These are phyloP conservation scores for Dianthus caryophyllus DNA, from an alignment of 148 eudicot species.

Conservation along the genomic window DNA sequence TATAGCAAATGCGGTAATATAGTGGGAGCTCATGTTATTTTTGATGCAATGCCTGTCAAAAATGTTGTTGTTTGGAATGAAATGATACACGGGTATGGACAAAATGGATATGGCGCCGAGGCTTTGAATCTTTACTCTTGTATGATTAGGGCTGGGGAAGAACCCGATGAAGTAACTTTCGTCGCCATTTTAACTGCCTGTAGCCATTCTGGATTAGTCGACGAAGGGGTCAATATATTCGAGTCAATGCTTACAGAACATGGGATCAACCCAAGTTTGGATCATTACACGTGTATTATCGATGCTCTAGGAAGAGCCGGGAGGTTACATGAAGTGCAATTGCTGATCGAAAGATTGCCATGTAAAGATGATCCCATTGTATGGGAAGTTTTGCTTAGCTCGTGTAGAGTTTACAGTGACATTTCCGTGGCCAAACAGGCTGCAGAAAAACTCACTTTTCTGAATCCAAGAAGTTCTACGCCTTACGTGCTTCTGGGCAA, in stretches of 20 bases:
- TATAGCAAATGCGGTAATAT: conserved; percentile 70
- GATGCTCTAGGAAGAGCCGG: conserved; percentile 79
- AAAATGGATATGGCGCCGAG: conserved; percentile 56
- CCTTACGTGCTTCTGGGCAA: conserved; percentile 67
- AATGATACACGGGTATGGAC: conserved; percentile 80
- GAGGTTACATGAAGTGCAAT: conserved; percentile 60
- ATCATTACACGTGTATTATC: conserved; percentile 74
- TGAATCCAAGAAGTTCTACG: conserved; percentile 53
- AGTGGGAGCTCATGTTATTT: conserved; percentile 38
- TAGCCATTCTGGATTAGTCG: conserved; percentile 71
- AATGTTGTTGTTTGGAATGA: conserved; percentile 65
- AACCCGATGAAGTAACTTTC: conserved; percentile 62
- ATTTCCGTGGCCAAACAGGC: conserved; percentile 61
- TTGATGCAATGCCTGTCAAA: conserved; percentile 44
- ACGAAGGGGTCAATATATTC: conserved; percentile 45
- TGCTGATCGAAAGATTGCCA: conserved; percentile 45
- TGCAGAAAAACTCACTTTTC: conserved; percentile 48
- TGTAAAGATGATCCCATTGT: conserved; percentile 53
- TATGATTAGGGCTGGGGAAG: conserved; percentile 42
- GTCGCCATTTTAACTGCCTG: conserved; percentile 62
- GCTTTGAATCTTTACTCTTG: conserved; percentile 44
- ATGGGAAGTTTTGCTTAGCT: conserved; percentile 83
- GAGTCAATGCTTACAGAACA: conserved; percentile 48
- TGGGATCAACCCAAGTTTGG: conserved; percentile 40
- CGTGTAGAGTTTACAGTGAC: conserved; percentile 58